Conservation (phyloP, 352 stramenopile species). For the Phytophthora nicotianae region DNA sequence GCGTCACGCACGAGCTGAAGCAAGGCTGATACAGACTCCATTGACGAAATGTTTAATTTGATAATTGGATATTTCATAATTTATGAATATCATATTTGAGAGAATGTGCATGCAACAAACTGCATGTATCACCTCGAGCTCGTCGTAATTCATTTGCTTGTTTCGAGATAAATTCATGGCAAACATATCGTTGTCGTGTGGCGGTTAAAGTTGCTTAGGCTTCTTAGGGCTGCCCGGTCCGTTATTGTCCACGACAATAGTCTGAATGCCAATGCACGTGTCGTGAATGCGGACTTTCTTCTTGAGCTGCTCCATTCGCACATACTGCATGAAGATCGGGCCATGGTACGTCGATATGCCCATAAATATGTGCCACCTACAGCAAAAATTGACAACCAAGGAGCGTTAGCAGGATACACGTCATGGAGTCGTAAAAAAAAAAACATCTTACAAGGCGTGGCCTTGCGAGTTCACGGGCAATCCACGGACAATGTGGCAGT, state of each 20-base stretch:
- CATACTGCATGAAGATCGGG: constrained; percentile 88
- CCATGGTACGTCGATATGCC: constrained; percentile 79
- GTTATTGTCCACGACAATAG: constrained; percentile 57
- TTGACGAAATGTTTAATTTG: constrained; percentile 3
- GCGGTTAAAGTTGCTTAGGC: constrained; percentile 39
- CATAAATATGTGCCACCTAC: constrained; percentile 85
- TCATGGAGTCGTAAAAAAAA: not conserved
- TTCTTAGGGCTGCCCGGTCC: constrained; percentile 27
- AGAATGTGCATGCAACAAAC: not conserved
- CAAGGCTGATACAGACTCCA: constrained; percentile 23
- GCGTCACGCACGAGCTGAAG: constrained; percentile 24
- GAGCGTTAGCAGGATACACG: not conserved
- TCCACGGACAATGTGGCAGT: constrained; percentile 56
- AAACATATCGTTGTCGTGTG: not conserved
- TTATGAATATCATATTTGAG: not conserved
- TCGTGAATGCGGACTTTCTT: constrained; percentile 60
- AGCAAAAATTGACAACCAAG: constrained; percentile 8
- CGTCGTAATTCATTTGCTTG: constrained; percentile 1
- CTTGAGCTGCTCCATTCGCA: constrained; percentile 78
- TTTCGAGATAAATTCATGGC: constrained; percentile 6
- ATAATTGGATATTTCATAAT: not conserved
- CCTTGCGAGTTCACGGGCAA: constrained; percentile 80
- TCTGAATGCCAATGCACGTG: constrained; percentile 67
- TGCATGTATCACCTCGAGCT: not conserved
- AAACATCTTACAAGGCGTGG: constrained; percentile 64